Evolutionary conservation across 306 rosid species (phyloP).

Genomic region (Prunus padus): DNA sequence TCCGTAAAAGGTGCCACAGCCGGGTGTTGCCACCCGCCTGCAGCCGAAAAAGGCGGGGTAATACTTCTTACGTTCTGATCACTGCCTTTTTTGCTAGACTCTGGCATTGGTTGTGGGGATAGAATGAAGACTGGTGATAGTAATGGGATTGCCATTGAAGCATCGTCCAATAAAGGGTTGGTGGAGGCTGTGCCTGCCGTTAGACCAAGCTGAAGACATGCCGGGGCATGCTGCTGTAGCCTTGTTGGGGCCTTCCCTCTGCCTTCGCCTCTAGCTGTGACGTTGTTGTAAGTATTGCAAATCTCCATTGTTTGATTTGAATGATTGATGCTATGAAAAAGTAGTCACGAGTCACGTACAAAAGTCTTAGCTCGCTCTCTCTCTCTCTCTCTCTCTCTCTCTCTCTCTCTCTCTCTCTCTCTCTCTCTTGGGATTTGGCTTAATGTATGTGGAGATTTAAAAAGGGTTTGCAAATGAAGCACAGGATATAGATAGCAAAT

Average conservation of each 20-base stretch:
- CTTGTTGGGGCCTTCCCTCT: constrained; percentile 45
- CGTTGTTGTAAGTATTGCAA: not conserved
- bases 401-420: not conserved
- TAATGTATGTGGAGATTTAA: not conserved
- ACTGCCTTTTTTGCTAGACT: constrained; percentile 11
- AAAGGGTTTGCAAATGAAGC: constrained; percentile 1
- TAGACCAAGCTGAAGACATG: constrained; percentile 51
- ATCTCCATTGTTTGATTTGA: constrained; percentile 3
- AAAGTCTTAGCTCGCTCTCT: not conserved
- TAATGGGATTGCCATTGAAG: constrained; percentile 63
- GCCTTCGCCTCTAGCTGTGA: not conserved
- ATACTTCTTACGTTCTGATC: not conserved
- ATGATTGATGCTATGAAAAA: not conserved
- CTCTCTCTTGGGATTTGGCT: not conserved
- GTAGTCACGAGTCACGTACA: not conserved
- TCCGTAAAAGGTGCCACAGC: constrained; percentile 42
- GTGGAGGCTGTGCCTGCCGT: constrained; percentile 2
- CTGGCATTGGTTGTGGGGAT: constrained; percentile 46
- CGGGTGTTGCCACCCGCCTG: constrained; percentile 61
- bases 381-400: not conserved
- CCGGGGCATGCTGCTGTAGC: constrained; percentile 66
- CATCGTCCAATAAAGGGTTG: constrained; percentile 26
- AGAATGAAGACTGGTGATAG: constrained; percentile 52
- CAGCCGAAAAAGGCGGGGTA: not conserved
- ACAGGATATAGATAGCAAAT: constrained; percentile 2